A percentile compares a stretch with the other conserved stretches of the same genome.
Evolutionary conservation across 2,329 filamentous ascomycete species (phyloP).

Genomic region (Lachnellula subtilissima): DNA sequence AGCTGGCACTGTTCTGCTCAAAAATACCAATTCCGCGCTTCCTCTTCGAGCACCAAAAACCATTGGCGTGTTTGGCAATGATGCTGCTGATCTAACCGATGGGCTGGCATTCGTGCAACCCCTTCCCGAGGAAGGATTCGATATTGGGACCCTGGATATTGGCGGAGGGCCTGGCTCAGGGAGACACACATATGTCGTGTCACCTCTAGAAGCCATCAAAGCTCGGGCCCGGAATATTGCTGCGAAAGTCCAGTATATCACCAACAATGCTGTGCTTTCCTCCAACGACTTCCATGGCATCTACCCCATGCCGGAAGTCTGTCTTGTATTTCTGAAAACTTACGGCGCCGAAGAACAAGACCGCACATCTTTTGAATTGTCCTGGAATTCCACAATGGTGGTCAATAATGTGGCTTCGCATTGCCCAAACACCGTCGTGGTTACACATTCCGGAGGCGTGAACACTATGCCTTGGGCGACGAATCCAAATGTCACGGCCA

Average conservation of each 20-base stretch:
- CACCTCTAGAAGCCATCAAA: slow-evolving; percentile 53
- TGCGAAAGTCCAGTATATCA: slow-evolving; percentile 14
- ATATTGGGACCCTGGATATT: slow-evolving; percentile 17
- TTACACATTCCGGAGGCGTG: slow-evolving; percentile 61
- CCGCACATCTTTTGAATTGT: slow-evolving; percentile 35
- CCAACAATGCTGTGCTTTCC: slow-evolving; percentile 8
- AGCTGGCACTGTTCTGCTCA: slow-evolving; percentile 62
- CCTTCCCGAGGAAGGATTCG: background rate
- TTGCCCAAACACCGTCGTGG: slow-evolving; percentile 56
- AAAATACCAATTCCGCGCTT: slow-evolving; percentile 55
- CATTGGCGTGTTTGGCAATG: slow-evolving; percentile 58
- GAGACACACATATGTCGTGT: slow-evolving; percentile 55
- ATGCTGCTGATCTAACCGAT: slow-evolving; percentile 46
- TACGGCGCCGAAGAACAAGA: slow-evolving; percentile 70
- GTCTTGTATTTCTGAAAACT: slow-evolving; percentile 60
- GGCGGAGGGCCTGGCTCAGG: slow-evolving; percentile 36
- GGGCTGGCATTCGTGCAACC: slow-evolving; percentile 43
- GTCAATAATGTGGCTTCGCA: slow-evolving; percentile 42
- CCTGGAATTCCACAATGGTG: slow-evolving; percentile 17
- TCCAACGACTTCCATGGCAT: slow-evolving; percentile 32
- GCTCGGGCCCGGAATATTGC: slow-evolving; percentile 7
- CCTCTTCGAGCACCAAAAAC: slow-evolving; percentile 43
- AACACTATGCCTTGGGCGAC: slow-evolving; percentile 56
- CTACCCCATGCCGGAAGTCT: slow-evolving; percentile 52
- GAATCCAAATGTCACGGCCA: slow-evolving; percentile 56